Percentiles rank a stretch among this genome's conserved stretches.
phyloP scores from a whole-genome alignment of 2,329 filamentous ascomycete genomes.

The Fragosphaeria purpurea region DNA sequence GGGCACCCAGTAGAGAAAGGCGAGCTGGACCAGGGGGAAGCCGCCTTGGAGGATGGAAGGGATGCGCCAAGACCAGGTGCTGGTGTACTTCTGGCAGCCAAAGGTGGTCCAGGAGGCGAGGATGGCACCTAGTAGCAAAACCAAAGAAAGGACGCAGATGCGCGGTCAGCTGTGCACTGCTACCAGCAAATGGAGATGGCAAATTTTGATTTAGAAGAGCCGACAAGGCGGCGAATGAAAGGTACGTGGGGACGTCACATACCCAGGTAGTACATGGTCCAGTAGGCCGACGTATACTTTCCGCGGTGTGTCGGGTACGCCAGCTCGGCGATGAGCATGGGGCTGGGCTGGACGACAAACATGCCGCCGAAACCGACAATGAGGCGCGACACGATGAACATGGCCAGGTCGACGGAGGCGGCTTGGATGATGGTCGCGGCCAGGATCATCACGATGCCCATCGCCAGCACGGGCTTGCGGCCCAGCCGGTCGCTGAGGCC shows the following conservation, averaged over 20 bases:
- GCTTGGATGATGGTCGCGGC: slow-evolving; percentile 47
- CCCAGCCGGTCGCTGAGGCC: slow-evolving; percentile 42
- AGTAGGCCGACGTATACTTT: not conserved
- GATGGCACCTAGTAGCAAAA: slow-evolving; percentile 1
- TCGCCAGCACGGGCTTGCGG: slow-evolving; percentile 26
- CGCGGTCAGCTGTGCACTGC: too few relatives aligned
- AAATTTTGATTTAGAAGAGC: too few relatives aligned
- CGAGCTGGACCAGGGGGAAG: slow-evolving; percentile 34
- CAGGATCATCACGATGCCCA: slow-evolving; percentile 19
- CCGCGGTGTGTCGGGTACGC: slow-evolving; percentile 9
- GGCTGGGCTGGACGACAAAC: slow-evolving; percentile 8
- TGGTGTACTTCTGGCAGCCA: slow-evolving; percentile 19
- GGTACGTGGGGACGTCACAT: too few relatives aligned
- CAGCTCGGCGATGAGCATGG: slow-evolving; percentile 10
- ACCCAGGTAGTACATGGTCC: slow-evolving; percentile 1
- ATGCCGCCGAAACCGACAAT: slow-evolving; percentile 13
- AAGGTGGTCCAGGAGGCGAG: slow-evolving; percentile 32
- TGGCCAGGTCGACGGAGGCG: slow-evolving; percentile 31
- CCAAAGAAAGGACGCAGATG: too few relatives aligned
- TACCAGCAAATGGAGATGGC: too few relatives aligned
- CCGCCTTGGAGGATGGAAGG: slow-evolving; percentile 30
- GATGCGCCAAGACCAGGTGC: slow-evolving; percentile 22
- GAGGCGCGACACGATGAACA: slow-evolving; percentile 20
- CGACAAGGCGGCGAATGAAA: too few relatives aligned
- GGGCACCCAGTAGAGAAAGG: slow-evolving; percentile 32